These are phyloP conservation scores for Myxozyma neotropica DNA, from an alignment of 805 yeast species.

Conservation along the genomic window DNA sequence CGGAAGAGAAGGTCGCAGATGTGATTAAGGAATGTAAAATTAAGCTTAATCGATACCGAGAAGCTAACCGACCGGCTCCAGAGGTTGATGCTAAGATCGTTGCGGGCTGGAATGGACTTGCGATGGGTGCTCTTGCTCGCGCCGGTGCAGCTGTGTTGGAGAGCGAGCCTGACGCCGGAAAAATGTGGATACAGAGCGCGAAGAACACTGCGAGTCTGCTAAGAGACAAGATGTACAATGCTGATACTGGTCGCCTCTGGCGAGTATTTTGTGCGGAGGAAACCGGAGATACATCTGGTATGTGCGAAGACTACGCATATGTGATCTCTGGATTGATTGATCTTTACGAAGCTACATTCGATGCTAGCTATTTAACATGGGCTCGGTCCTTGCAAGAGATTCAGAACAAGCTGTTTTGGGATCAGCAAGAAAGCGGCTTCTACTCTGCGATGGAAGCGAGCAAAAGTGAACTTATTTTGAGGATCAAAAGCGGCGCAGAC, in stretches of 20 bases:
- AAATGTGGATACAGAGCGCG: constrained; percentile 38
- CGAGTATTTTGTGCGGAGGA: constrained; percentile 33
- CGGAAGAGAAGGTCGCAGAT: constrained; percentile 31
- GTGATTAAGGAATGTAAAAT: constrained; percentile 37
- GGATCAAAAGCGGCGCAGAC: constrained; percentile 46
- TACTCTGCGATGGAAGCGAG: constrained; percentile 35
- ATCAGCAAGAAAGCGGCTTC: constrained; percentile 42
- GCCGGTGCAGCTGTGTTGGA: constrained; percentile 37
- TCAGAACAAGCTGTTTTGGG: constrained; percentile 43
- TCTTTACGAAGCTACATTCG: constrained; percentile 42
- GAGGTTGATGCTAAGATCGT: constrained; percentile 44
- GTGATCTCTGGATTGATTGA: constrained; percentile 44
- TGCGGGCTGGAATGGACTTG: constrained; percentile 45
- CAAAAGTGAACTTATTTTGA: constrained; percentile 36
- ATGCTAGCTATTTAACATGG: constrained; percentile 38
- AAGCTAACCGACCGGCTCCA: constrained; percentile 36
- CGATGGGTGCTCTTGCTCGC: constrained; percentile 44
- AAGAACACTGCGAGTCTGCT: constrained; percentile 38
- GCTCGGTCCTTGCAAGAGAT: constrained; percentile 42
- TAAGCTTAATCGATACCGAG: constrained; percentile 37
- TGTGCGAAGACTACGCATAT: constrained; percentile 46
- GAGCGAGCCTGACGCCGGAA: constrained; percentile 21
- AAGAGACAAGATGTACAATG: constrained; percentile 35
- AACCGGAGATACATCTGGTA: constrained; percentile 32
- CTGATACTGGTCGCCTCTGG: constrained; percentile 24